These are phyloP conservation scores for Penicillium sp. DNA, from an alignment of 2,329 filamentous ascomycete species.

Conservation along the genomic window DNA sequence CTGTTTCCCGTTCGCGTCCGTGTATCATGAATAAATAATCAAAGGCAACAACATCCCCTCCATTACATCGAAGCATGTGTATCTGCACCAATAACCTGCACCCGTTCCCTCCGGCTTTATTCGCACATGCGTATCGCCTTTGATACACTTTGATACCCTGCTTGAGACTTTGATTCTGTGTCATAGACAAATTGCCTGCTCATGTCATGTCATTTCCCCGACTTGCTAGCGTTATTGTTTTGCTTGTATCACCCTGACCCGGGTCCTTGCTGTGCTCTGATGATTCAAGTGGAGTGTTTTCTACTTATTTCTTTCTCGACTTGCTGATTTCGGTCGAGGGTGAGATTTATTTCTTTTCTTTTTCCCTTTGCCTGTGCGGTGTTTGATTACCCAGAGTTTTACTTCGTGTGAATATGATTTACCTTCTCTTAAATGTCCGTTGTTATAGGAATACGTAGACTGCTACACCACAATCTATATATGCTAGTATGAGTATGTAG, in stretches of 20 bases:
- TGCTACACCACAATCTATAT: background rate
- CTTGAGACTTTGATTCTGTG: slow-evolving; percentile 14
- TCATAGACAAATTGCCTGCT: slow-evolving; percentile 19
- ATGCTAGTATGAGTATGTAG: background rate
- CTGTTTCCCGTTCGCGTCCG: slow-evolving; percentile 3
- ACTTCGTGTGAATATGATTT: slow-evolving; percentile 24
- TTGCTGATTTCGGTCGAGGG: background rate
- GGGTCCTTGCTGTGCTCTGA: background rate
- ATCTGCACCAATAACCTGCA: background rate
- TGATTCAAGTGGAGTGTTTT: background rate
- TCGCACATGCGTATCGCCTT: slow-evolving; percentile 1
- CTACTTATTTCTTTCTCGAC: background rate
- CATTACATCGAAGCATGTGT: background rate
- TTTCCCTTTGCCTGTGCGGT: slow-evolving; percentile 1
- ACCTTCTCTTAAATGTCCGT: background rate
- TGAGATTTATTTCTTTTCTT: background rate
- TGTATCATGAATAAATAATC: slow-evolving; percentile 14
- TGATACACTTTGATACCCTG: slow-evolving; percentile 11
- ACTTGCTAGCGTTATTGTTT: slow-evolving; percentile 10
- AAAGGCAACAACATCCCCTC: background rate
- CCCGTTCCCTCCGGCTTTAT: background rate
- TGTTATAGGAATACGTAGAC: background rate
- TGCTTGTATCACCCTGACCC: background rate
- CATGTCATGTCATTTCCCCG: slow-evolving; percentile 12
- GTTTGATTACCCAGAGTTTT: slow-evolving; percentile 15